Conservation (phyloP, 768 basidiomycete genomes). For the Pulveroboletus sp. region DNA sequence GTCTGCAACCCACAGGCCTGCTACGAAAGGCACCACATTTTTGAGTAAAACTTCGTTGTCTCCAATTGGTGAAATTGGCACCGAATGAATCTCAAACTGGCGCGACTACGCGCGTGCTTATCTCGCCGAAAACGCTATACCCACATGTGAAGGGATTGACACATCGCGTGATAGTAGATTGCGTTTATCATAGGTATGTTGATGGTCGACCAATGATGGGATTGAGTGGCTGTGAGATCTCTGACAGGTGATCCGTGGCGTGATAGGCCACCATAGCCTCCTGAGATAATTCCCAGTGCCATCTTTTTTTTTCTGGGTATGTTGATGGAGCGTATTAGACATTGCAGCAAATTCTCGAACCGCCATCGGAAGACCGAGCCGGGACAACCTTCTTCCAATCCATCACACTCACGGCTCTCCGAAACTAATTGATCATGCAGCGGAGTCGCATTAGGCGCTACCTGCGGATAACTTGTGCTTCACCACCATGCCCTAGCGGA, state of each 20-base stretch:
- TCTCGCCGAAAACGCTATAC: background rate
- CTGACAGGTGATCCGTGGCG: too few relatives aligned
- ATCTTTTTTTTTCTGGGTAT: background rate
- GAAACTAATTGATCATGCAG: too few relatives aligned
- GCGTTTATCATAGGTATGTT: constrained; percentile 39
- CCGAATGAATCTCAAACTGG: constrained; percentile 49
- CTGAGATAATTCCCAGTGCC: constrained; percentile 10
- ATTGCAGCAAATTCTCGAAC: too few relatives aligned
- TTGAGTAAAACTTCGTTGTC: constrained; percentile 59
- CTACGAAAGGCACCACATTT: constrained; percentile 31
- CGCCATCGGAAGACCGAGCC: background rate
- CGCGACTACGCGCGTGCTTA: constrained; percentile 36
- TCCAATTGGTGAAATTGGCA: constrained; percentile 48
- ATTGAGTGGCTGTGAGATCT: too few relatives aligned
- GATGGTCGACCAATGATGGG: background rate
- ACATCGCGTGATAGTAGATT: constrained; percentile 44
- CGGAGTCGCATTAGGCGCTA: too few relatives aligned
- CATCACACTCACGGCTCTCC: too few relatives aligned
- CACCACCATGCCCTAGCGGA: constrained; percentile 1
- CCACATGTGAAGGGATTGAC: background rate
- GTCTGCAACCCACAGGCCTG: background rate
- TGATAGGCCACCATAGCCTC: background rate
- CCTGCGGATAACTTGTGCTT: background rate
- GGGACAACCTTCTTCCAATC: too few relatives aligned
- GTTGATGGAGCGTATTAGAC: background rate